Evolutionary conservation across 768 basidiomycete genomes (phyloP), one percentile per base, ranked within the genome.

Genomic region (Xerocomellus dryophilus): DNA sequence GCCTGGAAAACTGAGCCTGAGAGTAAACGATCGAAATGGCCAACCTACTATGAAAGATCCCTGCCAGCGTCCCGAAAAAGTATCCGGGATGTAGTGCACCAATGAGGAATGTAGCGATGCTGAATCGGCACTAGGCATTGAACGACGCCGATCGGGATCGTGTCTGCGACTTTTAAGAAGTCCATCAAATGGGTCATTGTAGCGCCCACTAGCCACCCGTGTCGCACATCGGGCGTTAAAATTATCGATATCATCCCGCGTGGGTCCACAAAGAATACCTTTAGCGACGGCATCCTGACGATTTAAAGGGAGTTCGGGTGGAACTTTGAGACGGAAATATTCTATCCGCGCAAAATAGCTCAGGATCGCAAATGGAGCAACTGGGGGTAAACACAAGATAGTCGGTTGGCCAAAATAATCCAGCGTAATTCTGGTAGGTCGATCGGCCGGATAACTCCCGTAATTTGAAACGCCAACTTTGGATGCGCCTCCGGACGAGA

Each of bases 1-100:
- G 71, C 67, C 80, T 81, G 32, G n/a, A 49, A 39, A 42, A 49
- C 25, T 53, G 47, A 55, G 50, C 23, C 6, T 35, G 17, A 27
- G 21, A 54, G 44, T 17, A 29, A 43, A 45, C 10, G 10, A 36
- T 54, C 21, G 27, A 50, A 42, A 47, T 11, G 20, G 32, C 9
- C 27, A 20, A 57, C 76, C 50, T 57, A 82, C 81, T 12, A 81
- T 73, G 38, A 69, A 74, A 9, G 79, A 76, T 3, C 80, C 81
- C 49, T 74, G 72, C 80, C 79, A 83, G 35, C 63, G 67, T 18
- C 81, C 82, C 4, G 74, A 73, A 25, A 82, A 67, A 1, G 71
- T 68, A 11, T 76, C 80, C 21, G 76, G 69, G 47, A 68, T 66
- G 58, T 83, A 81, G 18, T 68, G 58, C 8, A 59, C 38, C 18